A percentile compares a stretch with the other conserved stretches of the same genome.
Evolutionary conservation across 2,329 filamentous ascomycete genomes (phyloP).

Genomic region (Cytospora piceicola): DNA sequence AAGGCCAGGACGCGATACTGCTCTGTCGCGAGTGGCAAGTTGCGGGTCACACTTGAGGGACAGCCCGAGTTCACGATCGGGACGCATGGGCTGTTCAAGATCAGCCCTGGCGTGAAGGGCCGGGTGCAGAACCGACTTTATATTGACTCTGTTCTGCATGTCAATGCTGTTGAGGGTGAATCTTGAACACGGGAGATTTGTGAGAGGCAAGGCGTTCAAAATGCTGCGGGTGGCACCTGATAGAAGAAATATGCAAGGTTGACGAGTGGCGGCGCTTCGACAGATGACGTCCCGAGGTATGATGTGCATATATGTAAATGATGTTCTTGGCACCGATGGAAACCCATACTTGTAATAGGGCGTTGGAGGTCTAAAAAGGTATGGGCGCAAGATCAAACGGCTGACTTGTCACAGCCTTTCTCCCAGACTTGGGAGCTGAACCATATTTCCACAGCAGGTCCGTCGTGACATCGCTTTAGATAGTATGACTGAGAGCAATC

Average conservation of each 20-base stretch:
- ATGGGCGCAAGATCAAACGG: neutral
- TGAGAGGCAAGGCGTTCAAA: neutral
- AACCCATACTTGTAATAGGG: neutral
- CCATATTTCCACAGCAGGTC: too few relatives aligned
- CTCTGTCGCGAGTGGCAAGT: constrained; percentile 39
- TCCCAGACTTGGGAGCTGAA: too few relatives aligned
- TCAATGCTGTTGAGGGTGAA: constrained; percentile 15
- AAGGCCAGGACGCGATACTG: constrained; percentile 35
- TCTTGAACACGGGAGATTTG: neutral
- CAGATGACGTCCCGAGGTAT: neutral
- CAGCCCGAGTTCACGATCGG: constrained; percentile 37
- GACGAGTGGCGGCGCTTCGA: neutral
- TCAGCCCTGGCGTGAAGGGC: constrained; percentile 33
- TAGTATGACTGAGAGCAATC: too few relatives aligned
- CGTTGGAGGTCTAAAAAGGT: neutral
- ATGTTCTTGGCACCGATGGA: neutral
- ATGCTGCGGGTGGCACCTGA: neutral
- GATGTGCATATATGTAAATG: neutral
- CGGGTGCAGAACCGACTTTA: constrained; percentile 36
- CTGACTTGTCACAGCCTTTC: neutral
- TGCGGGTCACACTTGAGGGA: constrained; percentile 33
- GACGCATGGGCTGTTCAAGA: constrained; percentile 37
- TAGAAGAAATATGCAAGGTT: neutral
- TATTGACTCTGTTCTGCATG: constrained; percentile 36
- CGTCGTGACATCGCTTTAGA: too few relatives aligned